These are phyloP conservation scores for Aspergillus brunneoviolaceus DNA, from an alignment of 2,329 filamentous ascomycete genomes.

Conservation along the genomic window DNA sequence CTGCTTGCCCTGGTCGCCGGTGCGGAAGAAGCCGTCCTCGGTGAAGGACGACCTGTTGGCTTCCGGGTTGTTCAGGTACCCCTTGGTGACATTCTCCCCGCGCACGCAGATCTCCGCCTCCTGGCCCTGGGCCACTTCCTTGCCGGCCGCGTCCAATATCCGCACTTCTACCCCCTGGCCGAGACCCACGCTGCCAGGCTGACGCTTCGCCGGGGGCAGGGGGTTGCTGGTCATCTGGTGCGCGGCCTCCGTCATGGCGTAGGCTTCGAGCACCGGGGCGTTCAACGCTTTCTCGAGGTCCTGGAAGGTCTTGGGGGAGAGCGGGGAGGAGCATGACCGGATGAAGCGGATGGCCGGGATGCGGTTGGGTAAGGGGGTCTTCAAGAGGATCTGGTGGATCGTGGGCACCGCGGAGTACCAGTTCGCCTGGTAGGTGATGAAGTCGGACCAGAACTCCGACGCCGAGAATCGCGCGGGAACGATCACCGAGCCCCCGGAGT, in stretches of 20 bases:
- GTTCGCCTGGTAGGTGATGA: slow-evolving; percentile 70
- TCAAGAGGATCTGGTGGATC: slow-evolving; percentile 85
- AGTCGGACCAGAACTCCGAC: slow-evolving; percentile 78
- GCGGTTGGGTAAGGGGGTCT: slow-evolving; percentile 66
- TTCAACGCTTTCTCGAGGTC: slow-evolving; percentile 73
- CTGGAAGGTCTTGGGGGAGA: slow-evolving; percentile 78
- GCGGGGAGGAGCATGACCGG: slow-evolving; percentile 79
- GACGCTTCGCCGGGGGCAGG: slow-evolving; percentile 67
- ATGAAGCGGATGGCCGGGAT: slow-evolving; percentile 79
- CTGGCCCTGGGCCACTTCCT: slow-evolving; percentile 65
- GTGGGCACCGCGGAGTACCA: slow-evolving; percentile 95
- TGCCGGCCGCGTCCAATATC: slow-evolving; percentile 70
- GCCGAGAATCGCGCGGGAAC: slow-evolving; percentile 80
- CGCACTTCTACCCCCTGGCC: slow-evolving; percentile 80
- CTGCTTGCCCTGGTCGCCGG: slow-evolving; percentile 79
- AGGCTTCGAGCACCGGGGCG: slow-evolving; percentile 82
- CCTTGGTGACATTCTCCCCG: slow-evolving; percentile 79
- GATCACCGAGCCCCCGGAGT: slow-evolving; percentile 74
- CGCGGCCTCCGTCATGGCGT: slow-evolving; percentile 89
- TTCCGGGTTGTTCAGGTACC: slow-evolving; percentile 78
- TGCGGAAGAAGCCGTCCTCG: slow-evolving; percentile 77
- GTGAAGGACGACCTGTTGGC: slow-evolving; percentile 76
- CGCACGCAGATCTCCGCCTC: slow-evolving; percentile 82
- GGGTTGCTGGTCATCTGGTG: slow-evolving; percentile 56
- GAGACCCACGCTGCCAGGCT: slow-evolving; percentile 78